These are phyloP conservation scores for Dujonia santamariae DNA, from an alignment of 1,139 yeast species.

Conservation along the genomic window DNA sequence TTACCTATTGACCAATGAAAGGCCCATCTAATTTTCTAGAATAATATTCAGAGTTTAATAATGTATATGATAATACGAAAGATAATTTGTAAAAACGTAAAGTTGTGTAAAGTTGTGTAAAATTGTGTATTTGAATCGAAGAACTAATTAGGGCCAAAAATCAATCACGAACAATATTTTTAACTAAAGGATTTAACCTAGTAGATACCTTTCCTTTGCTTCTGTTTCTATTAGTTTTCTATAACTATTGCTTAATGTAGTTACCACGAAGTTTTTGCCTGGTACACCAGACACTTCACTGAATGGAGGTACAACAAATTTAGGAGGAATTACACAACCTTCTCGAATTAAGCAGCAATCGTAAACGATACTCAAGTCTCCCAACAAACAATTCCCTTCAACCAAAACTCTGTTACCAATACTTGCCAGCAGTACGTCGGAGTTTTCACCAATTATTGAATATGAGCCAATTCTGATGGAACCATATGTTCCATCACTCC, in stretches of 20 bases:
- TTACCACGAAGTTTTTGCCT: slow-evolving; percentile 27
- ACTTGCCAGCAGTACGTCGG: slow-evolving; percentile 40
- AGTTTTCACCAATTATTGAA: slow-evolving; percentile 47
- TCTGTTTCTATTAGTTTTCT: slow-evolving; percentile 40
- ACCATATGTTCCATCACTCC: slow-evolving; percentile 16
- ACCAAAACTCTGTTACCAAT: slow-evolving; percentile 60
- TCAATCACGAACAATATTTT: no score
- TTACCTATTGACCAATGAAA: background rate
- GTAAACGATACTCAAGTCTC: slow-evolving; percentile 50
- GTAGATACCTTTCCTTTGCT: slow-evolving; percentile 34
- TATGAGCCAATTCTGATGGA: slow-evolving; percentile 55
- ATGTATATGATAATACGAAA: no score
- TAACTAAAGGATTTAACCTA: slow-evolving; percentile 17
- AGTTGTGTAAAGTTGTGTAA: no score
- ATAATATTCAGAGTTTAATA: no score
- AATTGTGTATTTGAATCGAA: no score
- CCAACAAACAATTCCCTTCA: slow-evolving; percentile 38
- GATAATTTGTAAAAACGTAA: no score
- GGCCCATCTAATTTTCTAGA: background rate
- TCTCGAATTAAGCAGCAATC: slow-evolving; percentile 58
- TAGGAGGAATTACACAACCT: slow-evolving; percentile 51
- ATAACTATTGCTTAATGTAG: slow-evolving; percentile 36
- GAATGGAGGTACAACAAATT: slow-evolving; percentile 58
- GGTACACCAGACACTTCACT: slow-evolving; percentile 47
- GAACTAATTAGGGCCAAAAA: no score